phyloP scores from a whole-genome alignment of 768 basidiomycete genomes.

The Lactifluus echinatus region DNA sequence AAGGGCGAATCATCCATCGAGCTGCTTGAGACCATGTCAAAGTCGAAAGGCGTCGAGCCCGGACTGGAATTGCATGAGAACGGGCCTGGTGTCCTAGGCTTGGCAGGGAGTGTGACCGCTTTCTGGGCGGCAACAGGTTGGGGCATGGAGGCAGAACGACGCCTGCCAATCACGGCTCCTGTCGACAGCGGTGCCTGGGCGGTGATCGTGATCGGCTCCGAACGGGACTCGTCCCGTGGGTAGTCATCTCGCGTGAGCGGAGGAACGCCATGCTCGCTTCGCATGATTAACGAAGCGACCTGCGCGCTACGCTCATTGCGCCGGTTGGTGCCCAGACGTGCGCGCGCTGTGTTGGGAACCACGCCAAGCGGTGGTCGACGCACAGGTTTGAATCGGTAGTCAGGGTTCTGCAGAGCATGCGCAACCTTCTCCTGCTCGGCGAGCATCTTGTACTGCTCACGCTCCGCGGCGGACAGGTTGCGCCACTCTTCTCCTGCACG shows the following conservation, averaged over 20 bases:
- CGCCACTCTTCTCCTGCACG: constrained; percentile 73
- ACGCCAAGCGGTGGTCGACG: constrained; percentile 12
- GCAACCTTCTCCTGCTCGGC: constrained; percentile 49
- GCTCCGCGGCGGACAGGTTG: constrained; percentile 40
- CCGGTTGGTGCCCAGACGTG: neutral
- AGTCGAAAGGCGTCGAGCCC: neutral
- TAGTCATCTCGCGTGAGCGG: neutral
- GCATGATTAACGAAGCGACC: constrained; percentile 7
- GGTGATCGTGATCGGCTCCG: neutral
- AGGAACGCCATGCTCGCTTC: constrained; percentile 8
- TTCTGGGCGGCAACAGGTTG: constrained; percentile 7
- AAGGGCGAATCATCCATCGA: constrained; percentile 12
- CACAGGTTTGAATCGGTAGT: constrained; percentile 55
- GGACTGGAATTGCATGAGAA: constrained; percentile 17
- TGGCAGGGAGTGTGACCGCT: neutral
- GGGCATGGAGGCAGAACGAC: constrained; percentile 20
- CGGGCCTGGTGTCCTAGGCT: constrained; percentile 5
- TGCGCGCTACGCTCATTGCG: constrained; percentile 15
- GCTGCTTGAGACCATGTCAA: constrained; percentile 15
- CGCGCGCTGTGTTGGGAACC: neutral
- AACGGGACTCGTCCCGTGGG: neutral
- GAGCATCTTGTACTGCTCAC: constrained; percentile 40
- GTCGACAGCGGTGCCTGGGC: neutral
- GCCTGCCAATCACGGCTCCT: neutral
- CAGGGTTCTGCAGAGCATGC: constrained; percentile 49